Evolutionary conservation across 2,329 filamentous ascomycete species (phyloP), one percentile per base, ranked within the genome.

Genomic region (Talaromyces sp.): DNA sequence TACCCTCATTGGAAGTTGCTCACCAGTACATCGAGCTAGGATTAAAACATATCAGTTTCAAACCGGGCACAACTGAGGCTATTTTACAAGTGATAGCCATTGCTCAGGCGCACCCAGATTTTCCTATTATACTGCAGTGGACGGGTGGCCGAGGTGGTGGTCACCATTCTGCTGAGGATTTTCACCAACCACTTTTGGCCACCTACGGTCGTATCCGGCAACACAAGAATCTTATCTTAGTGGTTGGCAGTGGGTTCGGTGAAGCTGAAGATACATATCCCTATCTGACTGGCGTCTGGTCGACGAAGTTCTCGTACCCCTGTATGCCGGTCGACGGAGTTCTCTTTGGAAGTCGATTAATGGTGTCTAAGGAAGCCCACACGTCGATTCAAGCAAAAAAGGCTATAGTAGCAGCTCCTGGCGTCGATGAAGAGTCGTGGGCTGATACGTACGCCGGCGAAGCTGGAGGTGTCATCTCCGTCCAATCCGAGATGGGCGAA

Each of bases 401-500:
- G 75, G 91, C 91, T 36, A 97, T 97, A 67, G 87, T 89, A 37
- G 89, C 92, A 61, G 91, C 91, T 3, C 83, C 86, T 60, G 92
- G 92, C 71, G 80, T 96, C 37, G 88, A 89, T 52, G 91, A 97
- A 69, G 74, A 73, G 62, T 82, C 93, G 64, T 97, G 92, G 92
- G 91, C 3, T 84, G 96, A 76, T 87, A 92, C 77, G 95, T 91
- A 5, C 96, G 96, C 80, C 91, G 93, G 78, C 90, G 89, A 17
- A 82, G 88, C 92, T 59, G 94, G 94, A 67, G 94, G 94, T 72
- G 86, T 99, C 63, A 93, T 99, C 67, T 99, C 94, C 31, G 94
- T 99, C 51, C 86, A 91, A 63, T 99, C 94, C 1, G 94, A 99
- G 77, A 97, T 99, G 94, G 94, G 94, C 48, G 94, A 99, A 80